These are phyloP conservation scores for Colletotrichum liaoningense DNA, from an alignment of 2,329 filamentous ascomycete genomes.

Conservation along the genomic window DNA sequence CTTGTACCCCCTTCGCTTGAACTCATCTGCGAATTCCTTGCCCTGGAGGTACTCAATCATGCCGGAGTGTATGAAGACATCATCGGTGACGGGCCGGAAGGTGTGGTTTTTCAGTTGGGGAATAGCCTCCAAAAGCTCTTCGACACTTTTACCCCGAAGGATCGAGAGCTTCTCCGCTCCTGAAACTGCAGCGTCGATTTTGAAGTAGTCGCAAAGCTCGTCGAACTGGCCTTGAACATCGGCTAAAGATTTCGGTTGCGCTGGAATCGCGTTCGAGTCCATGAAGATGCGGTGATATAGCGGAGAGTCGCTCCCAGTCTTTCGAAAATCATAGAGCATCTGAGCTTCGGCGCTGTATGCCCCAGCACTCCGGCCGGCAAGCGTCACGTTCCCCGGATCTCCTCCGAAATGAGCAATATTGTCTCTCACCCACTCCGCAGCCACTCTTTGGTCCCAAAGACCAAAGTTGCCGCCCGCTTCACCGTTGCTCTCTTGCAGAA, in stretches of 20 bases:
- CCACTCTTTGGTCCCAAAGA: constrained; percentile 60
- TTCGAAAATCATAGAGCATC: constrained; percentile 49
- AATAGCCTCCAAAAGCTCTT: constrained; percentile 48
- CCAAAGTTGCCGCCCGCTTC: constrained; percentile 48
- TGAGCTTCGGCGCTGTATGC: constrained; percentile 56
- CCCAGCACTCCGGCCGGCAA: constrained; percentile 58
- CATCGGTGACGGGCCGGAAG: constrained; percentile 57
- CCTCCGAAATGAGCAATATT: constrained; percentile 62
- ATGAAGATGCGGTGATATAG: constrained; percentile 53
- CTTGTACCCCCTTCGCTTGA: constrained; percentile 46
- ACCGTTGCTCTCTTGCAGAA: constrained; percentile 41
- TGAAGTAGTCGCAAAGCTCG: constrained; percentile 51
- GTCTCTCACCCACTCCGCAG: constrained; percentile 60
- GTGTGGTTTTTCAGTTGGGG: constrained; percentile 56
- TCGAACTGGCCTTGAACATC: constrained; percentile 55
- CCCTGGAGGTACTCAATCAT: constrained; percentile 52
- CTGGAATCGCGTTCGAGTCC: constrained; percentile 58
- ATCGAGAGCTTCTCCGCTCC: constrained; percentile 44
- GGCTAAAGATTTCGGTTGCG: constrained; percentile 52
- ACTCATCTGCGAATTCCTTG: constrained; percentile 50
- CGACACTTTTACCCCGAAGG: constrained; percentile 45
- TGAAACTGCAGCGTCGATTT: constrained; percentile 39
- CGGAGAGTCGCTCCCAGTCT: constrained; percentile 26
- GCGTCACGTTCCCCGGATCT: constrained; percentile 50
- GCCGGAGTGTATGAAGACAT: constrained; percentile 50